These are phyloP conservation scores for Pseudoscleropodium purum DNA, from an alignment of 225 moss, liverwort and hornwort species.

Conservation along the genomic window DNA sequence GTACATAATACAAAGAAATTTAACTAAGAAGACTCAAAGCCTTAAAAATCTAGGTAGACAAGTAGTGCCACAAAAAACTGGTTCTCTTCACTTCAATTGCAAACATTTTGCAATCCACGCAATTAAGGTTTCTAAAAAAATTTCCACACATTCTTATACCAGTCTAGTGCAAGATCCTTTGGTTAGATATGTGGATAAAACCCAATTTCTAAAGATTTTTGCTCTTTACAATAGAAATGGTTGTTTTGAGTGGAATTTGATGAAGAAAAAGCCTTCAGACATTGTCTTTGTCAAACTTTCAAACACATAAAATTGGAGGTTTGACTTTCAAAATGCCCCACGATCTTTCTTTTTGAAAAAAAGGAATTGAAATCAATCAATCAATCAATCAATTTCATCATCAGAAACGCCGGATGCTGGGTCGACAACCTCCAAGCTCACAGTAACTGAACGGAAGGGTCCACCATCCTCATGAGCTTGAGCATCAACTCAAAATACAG, in stretches of 20 bases:
- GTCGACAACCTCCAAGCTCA: not conserved
- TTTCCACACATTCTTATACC: not conserved
- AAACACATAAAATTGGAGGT: not conserved
- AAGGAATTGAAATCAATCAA: not conserved
- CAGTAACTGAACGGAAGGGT: not conserved
- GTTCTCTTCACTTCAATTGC: not conserved
- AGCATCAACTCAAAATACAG: not conserved
- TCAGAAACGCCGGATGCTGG: not conserved
- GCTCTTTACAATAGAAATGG: not conserved
- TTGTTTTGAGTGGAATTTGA: not conserved
- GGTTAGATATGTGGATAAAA: not conserved
- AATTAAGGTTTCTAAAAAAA: not conserved
- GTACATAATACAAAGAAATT: not conserved
- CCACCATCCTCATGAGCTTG: not conserved
- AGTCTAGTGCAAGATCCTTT: too few relatives aligned
- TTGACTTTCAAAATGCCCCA: not conserved
- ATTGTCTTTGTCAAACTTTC: too few relatives aligned
- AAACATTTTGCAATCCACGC: not conserved
- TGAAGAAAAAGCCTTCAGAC: too few relatives aligned
- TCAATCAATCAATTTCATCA: not conserved
- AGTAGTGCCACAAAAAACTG: accelerated
- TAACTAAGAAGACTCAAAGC: not conserved
- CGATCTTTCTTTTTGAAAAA: too few relatives aligned
- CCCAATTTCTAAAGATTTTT: too few relatives aligned
- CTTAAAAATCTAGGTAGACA: accelerated